Base-by-base conservation (phyloP, 2,329 filamentous ascomycete genomes). In the Lachnellula occidentalis region DNA sequence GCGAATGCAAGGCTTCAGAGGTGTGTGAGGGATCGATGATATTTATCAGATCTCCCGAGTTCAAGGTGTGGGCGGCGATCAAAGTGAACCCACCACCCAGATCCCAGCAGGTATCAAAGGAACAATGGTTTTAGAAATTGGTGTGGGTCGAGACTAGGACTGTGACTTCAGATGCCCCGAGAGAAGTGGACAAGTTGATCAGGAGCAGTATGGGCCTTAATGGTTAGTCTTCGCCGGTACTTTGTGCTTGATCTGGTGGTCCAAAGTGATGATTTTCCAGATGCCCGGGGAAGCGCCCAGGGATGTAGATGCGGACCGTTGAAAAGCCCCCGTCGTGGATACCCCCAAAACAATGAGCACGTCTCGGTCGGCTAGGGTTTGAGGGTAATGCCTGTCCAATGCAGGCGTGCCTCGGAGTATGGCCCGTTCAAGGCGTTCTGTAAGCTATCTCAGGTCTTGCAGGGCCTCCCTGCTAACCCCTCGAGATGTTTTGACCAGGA, bases 61-160 rank as follows among this genome's bases (percentile, higher is more conserved):
- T 67, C 69, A 72, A 71, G 70, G 70, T 69, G 69, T 72, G 69
- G 75, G 71, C 27, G 27, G 27, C 71, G 76, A 78, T 78, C 76
- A 73, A 73, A 74, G 74, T 71, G 69, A 76, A 76, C 75, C 74
- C 72, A 72, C 72, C 69, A 69, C 49, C 72, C 65, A 70, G 71
- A 78, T 76, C 75, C 75, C 71, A 72, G 74, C 68, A 64, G 60
- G 61, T 70, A 67, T 72, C 70, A 73, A 67, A 69, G 22, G 22
- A 46, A 43, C 68, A 76, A 61, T 64, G 72, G 72, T 78, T 76
- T 79, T 76, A 78, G 76, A 78, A 77, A 78, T 76, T 77, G 71
- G 70, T 71, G 76, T 78, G 76, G 76, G 75, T 74, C 76, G 60
- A 54, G 55, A 56, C 60, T 60, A 53, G 61, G 61, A 65, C 54